phyloP scores from a whole-genome alignment of 352 stramenopile species.

The Phytophthora pinifolia region DNA sequence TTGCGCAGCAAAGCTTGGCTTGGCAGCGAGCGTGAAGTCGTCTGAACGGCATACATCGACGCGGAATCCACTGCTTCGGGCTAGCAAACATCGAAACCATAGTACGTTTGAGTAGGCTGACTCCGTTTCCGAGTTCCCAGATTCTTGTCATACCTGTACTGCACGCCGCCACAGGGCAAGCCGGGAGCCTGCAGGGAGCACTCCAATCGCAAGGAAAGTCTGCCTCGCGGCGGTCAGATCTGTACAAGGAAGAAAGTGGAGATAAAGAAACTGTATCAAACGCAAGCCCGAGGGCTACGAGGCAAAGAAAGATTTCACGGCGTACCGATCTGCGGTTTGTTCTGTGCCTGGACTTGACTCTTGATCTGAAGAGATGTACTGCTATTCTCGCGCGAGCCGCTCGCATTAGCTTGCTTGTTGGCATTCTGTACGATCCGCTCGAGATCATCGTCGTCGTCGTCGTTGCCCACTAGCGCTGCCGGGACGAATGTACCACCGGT shows the following conservation, averaged over 20 bases:
- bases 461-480: constrained; percentile 6
- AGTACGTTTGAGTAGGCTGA: background rate
- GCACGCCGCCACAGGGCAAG: constrained; percentile 61
- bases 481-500: constrained; percentile 5
- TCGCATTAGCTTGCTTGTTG: constrained; percentile 38
- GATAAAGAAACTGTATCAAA: background rate
- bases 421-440: constrained; percentile 64
- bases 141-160: constrained; percentile 32
- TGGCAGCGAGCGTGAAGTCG: constrained; percentile 53
- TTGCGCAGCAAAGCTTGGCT: constrained; percentile 60
- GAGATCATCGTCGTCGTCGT: constrained; percentile 54
- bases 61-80: constrained; percentile 37
- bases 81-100: constrained; percentile 10
- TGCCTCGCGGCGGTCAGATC: constrained; percentile 35
- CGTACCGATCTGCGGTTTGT: constrained; percentile 34
- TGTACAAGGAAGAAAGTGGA: constrained; percentile 16
- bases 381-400: constrained; percentile 57
- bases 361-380: constrained; percentile 64
- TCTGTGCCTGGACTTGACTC: constrained; percentile 43
- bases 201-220: constrained; percentile 39
- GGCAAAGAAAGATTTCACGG: background rate
- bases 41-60: constrained; percentile 75
- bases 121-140: background rate
- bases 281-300: background rate
- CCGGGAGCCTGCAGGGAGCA: constrained; percentile 38